Evolutionary conservation across 2,329 filamentous ascomycete species (phyloP), one percentile per base, ranked within the genome.

Genomic region (Acrocalymma vagum): DNA sequence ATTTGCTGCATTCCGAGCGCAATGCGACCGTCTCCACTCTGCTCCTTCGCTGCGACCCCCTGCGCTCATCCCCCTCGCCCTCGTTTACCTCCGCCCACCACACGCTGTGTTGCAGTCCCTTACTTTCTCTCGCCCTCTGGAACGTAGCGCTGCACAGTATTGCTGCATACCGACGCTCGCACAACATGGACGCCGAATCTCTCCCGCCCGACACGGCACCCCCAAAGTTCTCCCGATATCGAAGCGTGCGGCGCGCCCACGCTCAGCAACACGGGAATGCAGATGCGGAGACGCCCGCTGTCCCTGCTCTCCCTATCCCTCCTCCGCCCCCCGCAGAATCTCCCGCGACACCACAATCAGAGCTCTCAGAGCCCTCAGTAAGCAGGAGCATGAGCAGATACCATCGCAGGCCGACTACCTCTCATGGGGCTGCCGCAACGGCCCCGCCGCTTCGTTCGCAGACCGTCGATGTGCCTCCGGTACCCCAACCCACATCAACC

Each of bases 221-320:
- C 38, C 60, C 65, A 36, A 82, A 80, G 58, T 77, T 81, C 60
- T 79, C 80, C 38, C 76, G 82, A 27, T 85, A 85, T 65, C 74
- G 80, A 50, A 81, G 79, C 20, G 79, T 83, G 39, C 71, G 82
- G 43, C 73, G 74, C 48, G 70, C 70, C 15, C 67, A 72, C 38
- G 62, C 71, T 42, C 58, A 67, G 37, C 60, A 65, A 23, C n/a
- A n/a, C n/a, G n/a, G n/a, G n/a, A n/a, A n/a, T n/a, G 36, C 46
- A 23, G 41, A 59, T 30, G 25, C 7, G 14, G 22, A 30, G 8
- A 13, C 41, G 33, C 27, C 51, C 56, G 15, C 49, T 48, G 14
- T 17, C 45, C n/a, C 52, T 32, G 33, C 58, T 26, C 65, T 65
- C 17, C 43, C 54, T 3, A 46, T 63, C 33, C 63, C 64, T 30